Base-by-base conservation (phyloP, 2,329 filamentous ascomycete genomes). In the Aureobasidium subglaciale region DNA sequence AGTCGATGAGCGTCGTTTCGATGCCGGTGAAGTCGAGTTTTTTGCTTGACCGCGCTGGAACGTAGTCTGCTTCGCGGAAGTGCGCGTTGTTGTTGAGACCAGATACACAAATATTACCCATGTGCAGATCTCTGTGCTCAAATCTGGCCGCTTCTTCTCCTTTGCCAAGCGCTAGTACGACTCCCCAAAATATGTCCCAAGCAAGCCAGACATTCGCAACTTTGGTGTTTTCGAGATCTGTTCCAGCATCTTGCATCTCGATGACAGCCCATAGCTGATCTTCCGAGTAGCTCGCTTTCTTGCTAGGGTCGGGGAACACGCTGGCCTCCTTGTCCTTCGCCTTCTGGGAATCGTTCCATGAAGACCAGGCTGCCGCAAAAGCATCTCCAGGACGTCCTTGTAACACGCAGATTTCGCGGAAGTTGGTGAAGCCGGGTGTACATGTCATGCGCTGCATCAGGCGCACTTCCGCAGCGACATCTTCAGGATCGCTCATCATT, bases 141-240 rank as follows among this genome's bases (percentile, higher is more conserved):
- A 86, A 86, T 50, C 75, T 68, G 5, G 78, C 77, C 54, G 75
- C 76, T 62, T 79, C 75, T 65, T 86, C 83, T 9, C 80, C 83
- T 57, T 82, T 79, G 15, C 79, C 82, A 9, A 86, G 68, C 2
- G 80, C 78, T 62, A 84, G 72, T 7, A 78, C 78, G n/a, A 84
- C 80, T 15, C 81, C 79, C 83, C 83, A 86, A 68, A 86, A 86
- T 1, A 85, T 76, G 63, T 86, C 83, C 71, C 81, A 85, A 2
- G 79, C 73, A 37, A 34, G 34, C 53, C 57, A 56, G 9, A 55
- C 52, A 24, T 52, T 50, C 9, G 11, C 40, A n/a, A 57, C 42
- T 13, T 52, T 42, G 11, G 38, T 49, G 30, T 56, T 61, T 55
- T 80, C 78, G 32, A 84, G 70, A 61, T 84, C 81, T 18, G 70